Evolutionary conservation across 345 rosid species (phyloP).

Genomic region (Dipteronia dyeriana): DNA sequence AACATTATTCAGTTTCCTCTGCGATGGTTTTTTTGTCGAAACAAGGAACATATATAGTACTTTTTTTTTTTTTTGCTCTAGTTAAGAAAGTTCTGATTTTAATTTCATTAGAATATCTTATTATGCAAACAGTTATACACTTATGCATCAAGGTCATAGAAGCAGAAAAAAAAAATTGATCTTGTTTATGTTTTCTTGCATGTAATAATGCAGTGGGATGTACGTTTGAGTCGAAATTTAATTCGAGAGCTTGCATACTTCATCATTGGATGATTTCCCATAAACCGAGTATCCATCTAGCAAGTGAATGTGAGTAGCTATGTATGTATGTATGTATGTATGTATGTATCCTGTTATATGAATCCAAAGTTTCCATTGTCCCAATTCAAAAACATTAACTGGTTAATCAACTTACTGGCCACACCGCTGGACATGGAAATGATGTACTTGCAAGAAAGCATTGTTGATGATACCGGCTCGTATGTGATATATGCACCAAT

Average conservation of each 20-base stretch:
- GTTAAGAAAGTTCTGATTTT: neutral
- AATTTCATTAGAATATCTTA: no score
- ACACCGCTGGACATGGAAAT: conserved; percentile 1
- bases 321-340: no score
- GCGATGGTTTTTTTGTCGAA: conserved; percentile 15
- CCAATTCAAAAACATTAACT: neutral
- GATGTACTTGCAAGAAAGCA: conserved; percentile 43
- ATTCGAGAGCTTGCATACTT: conserved; percentile 32
- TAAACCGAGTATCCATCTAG: conserved; percentile 31
- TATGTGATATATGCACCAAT: conserved; percentile 46
- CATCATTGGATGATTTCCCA: conserved; percentile 24
- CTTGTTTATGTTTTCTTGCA: neutral
- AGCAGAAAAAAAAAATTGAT: no score
- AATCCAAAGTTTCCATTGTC: neutral
- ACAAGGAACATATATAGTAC: conserved; percentile 25
- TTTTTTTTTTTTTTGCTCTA: conserved; percentile 20
- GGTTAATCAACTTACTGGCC: conserved; percentile 17
- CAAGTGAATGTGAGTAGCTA: conserved; percentile 36
- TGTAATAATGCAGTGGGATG: conserved; percentile 45
- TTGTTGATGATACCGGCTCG: conserved; percentile 29
- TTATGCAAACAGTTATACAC: no score
- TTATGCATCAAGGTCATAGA: no score
- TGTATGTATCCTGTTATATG: neutral
- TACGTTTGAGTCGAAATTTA: conserved; percentile 18
- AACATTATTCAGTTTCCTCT: conserved; percentile 36